Conservation (phyloP, 73 alveolate genomes). For the Effrenium voratum region DNA sequence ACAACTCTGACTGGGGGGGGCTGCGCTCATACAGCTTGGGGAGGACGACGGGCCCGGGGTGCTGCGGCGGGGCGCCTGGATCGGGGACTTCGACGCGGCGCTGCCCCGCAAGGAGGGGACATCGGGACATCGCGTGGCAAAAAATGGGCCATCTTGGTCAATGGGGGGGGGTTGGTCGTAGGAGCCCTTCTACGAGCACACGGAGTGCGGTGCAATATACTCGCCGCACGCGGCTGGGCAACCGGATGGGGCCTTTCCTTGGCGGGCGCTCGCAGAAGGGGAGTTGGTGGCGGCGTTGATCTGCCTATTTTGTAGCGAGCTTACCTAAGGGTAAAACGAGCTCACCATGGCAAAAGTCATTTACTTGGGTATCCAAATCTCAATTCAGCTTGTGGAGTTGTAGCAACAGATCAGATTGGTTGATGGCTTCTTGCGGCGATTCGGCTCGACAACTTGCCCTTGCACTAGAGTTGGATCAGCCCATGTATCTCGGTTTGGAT, state of each 20-base stretch:
- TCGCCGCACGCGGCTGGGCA: slow-evolving; percentile 21
- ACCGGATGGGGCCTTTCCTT: neutral
- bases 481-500: too few species aligned
- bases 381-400: too few species aligned
- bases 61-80: slow-evolving; percentile 54
- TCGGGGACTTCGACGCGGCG: slow-evolving; percentile 50
- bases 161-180: neutral
- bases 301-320: too few species aligned
- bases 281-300: too few species aligned
- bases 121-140: neutral
- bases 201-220: slow-evolving; percentile 74
- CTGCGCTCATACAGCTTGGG: neutral
- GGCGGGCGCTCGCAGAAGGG: too few species aligned
- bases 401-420: too few species aligned
- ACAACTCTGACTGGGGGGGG: neutral
- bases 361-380: too few species aligned
- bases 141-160: neutral
- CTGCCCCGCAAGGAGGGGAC: slow-evolving; percentile 48
- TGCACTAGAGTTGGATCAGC: too few species aligned
- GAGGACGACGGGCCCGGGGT: slow-evolving; percentile 75
- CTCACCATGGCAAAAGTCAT: too few species aligned
- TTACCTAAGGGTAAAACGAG: too few species aligned
- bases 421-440: too few species aligned
- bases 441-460: too few species aligned
- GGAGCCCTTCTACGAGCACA: slow-evolving; percentile 87